Percentiles rank a stretch among this genome's conserved stretches.
These are phyloP conservation scores for Citrullus amarus DNA, from an alignment of 306 rosid species.

Conservation along the genomic window DNA sequence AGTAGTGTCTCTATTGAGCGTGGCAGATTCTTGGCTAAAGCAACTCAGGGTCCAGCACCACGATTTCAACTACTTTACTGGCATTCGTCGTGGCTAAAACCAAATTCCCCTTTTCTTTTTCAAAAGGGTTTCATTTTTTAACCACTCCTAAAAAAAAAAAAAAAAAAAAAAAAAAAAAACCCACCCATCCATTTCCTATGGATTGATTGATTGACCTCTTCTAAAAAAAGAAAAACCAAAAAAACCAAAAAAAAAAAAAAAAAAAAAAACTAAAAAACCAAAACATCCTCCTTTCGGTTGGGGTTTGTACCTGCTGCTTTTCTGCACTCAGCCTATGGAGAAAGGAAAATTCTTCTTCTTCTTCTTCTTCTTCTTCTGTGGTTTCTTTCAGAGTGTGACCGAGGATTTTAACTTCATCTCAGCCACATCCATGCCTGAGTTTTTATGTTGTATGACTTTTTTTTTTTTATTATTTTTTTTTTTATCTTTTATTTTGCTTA, in stretches of 20 bases:
- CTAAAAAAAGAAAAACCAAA: too few relatives aligned
- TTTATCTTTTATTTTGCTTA: too few relatives aligned
- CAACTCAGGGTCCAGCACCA: constrained; percentile 89
- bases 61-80: constrained; percentile 75
- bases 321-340: not conserved
- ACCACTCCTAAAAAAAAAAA: not conserved
- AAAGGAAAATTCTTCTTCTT: not conserved
- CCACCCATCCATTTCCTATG: too few relatives aligned
- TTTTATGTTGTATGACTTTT: not conserved
- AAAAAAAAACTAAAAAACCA: not conserved
- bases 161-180: too few relatives aligned
- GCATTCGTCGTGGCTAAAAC: constrained; percentile 24
- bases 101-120: not conserved
- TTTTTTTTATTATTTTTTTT: too few relatives aligned
- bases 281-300: not conserved
- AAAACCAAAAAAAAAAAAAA: not conserved
- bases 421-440: not conserved
- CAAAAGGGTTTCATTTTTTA: too few relatives aligned
- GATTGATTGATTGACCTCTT: too few relatives aligned
- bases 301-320: not conserved
- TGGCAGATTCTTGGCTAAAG: constrained; percentile 95
- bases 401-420: not conserved
- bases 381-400: not conserved
- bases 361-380: not conserved
- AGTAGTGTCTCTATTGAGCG: constrained; percentile 57